phyloP scores from a whole-genome alignment of 2,329 filamentous ascomycete genomes.

The Beauveria brongniartii region DNA sequence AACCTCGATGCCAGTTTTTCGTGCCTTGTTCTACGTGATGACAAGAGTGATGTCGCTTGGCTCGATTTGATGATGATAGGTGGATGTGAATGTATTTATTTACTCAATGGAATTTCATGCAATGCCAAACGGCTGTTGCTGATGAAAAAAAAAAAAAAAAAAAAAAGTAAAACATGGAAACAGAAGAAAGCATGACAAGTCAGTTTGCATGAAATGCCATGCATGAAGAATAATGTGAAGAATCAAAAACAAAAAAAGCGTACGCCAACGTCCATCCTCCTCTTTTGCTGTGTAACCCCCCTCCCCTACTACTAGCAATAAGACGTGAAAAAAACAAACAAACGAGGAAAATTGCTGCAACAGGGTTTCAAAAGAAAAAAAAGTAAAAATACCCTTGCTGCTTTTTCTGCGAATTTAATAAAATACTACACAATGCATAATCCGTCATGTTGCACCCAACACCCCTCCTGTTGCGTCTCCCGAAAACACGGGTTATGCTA shows the following conservation, averaged over 20 bases:
- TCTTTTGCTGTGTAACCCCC: neutral
- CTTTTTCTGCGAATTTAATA: neutral
- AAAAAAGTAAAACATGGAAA: neutral
- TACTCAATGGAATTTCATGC: neutral
- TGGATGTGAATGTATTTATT: neutral
- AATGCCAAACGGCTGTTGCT: neutral
- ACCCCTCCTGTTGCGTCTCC: neutral
- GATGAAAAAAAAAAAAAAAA: neutral
- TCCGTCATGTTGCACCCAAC: neutral
- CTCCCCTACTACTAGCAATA: neutral
- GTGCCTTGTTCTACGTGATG: neutral
- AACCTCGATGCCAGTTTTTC: neutral
- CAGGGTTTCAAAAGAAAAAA: neutral
- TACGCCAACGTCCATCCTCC: neutral
- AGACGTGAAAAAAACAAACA: neutral
- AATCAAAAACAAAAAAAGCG: neutral
- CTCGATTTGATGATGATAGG: neutral
- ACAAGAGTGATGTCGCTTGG: too few species aligned
- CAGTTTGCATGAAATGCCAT: conserved; percentile 5
- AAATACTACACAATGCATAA: conserved; percentile 4
- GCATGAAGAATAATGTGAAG: neutral
- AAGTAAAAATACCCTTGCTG: neutral
- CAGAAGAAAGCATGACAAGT: neutral
- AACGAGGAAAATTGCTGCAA: neutral
- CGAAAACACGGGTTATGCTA: neutral